Base-by-base conservation (phyloP, 2,329 filamentous ascomycete species). In the Fusarium sp. region DNA sequence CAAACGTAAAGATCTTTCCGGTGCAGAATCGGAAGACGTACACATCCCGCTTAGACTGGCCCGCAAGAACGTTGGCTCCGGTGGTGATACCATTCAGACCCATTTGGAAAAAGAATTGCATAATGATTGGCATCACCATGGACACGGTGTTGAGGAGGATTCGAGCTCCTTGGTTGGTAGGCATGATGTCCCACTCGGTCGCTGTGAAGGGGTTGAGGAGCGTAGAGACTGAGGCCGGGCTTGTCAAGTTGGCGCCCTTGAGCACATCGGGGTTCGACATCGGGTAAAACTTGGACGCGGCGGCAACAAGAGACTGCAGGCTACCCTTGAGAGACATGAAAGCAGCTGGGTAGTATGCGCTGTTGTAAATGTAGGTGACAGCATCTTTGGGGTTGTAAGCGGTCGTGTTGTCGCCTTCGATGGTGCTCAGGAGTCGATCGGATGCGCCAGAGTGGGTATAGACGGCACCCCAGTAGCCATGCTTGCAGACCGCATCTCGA, bases 91-190 rank as follows among this genome's bases (percentile, higher is more conserved):
- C 60, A 16, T 71, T 73, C 30, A 68, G 6, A 6, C 32, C 71
- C 71, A 73, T 60, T 8, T 80, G 70, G 67, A 63, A 75, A 70
- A 80, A 73, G 63, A 79, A 75, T 50, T 76, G 67, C 54, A 80
- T 77, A 11, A 84, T 72, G 8, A 81, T 73, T 7, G 80, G 76
- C 41, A 83, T 72, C 54, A 83, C 79, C 50, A 84, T 81, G 54
- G 78, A 77, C 18, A 83, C 68, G 2, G 83, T 84, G 76, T 85
- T 85, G 68, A 80, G 80, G 27, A 83, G 75, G 6, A 79, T 65
- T 2, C 78, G 76, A 4, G 73, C 63, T 20, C 80, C 82, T 66
- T 84, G 83, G 3, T 66, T 67, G 7, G 81, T 82, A 1, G 80
- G 77, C 61, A 75, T 70, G 27, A 84, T 78, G 48, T 81, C 77